phyloP scores from a whole-genome alignment of 768 basidiomycete species.

The Lentinula sp. region DNA sequence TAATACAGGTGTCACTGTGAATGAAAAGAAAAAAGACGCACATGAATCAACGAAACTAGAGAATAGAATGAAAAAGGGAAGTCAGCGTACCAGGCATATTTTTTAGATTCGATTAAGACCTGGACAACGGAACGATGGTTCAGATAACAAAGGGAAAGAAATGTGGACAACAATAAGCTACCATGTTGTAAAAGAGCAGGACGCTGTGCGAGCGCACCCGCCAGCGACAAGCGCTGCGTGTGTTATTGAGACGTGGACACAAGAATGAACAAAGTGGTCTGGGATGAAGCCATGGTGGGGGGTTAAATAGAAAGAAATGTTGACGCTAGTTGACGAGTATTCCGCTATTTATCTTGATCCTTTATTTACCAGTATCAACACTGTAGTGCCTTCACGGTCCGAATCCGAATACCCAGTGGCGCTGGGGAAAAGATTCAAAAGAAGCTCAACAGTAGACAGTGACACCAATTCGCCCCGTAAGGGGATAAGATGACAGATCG shows the following conservation, averaged over 20 bases:
- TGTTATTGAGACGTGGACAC: slow-evolving; percentile 35
- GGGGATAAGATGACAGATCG: neutral
- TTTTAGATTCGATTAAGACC: slow-evolving; percentile 70
- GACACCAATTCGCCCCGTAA: neutral
- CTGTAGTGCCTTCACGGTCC: neutral
- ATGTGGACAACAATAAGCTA: slow-evolving; percentile 13
- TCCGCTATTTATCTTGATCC: neutral
- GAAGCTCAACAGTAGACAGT: neutral
- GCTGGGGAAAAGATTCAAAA: neutral
- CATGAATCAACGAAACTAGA: neutral
- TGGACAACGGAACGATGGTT: slow-evolving; percentile 16
- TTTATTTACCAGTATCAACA: neutral
- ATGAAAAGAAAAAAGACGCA: neutral
- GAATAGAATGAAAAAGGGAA: neutral
- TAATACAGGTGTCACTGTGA: slow-evolving; percentile 84
- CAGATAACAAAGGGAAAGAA: neutral
- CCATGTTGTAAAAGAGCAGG: slow-evolving; percentile 31
- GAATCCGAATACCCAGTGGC: neutral
- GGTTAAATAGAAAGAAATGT: neutral
- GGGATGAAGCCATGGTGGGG: neutral
- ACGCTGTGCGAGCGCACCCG: slow-evolving; percentile 36
- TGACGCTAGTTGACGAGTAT: slow-evolving; percentile 1
- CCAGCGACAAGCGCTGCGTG: slow-evolving; percentile 52
- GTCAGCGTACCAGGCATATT: slow-evolving; percentile 72
- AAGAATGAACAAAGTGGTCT: neutral